Conservation (phyloP, 2,329 filamentous ascomycete genomes). For the Trichoderma oligosporum region DNA sequence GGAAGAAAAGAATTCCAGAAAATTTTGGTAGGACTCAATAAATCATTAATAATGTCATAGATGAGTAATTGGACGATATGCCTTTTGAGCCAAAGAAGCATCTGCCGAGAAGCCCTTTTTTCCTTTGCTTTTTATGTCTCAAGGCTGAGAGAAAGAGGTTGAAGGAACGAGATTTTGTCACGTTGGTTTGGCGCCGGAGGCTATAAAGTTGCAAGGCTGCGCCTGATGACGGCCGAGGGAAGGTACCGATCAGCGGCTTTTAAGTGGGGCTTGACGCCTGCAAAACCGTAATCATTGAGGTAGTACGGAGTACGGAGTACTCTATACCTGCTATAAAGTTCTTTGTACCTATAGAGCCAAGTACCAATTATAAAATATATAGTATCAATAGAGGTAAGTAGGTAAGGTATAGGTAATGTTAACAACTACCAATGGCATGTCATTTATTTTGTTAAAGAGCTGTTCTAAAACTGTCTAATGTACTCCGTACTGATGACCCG, state of each 20-base stretch:
- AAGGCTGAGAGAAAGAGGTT: not conserved
- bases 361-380: too few species aligned
- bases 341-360: too few species aligned
- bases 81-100: not conserved
- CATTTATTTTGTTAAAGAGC: too few species aligned
- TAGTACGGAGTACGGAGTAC: too few species aligned
- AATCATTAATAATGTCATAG: not conserved
- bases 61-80: not conserved
- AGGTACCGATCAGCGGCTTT: conserved; percentile 12
- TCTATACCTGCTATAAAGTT: too few species aligned
- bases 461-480: too few species aligned
- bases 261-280: not conserved
- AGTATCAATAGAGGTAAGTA: too few species aligned
- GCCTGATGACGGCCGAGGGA: conserved; percentile 13
- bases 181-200: not conserved
- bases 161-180: not conserved
- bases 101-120: not conserved
- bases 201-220: conserved; percentile 10
- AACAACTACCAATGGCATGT: too few species aligned
- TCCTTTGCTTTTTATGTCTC: not conserved
- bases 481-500: too few species aligned
- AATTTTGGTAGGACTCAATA: not conserved
- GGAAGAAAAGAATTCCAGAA: not conserved
- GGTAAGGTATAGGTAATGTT: too few species aligned
- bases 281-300: not conserved